phyloP scores from a whole-genome alignment of 805 yeast species.

The Phaffomyces opuntiae region DNA sequence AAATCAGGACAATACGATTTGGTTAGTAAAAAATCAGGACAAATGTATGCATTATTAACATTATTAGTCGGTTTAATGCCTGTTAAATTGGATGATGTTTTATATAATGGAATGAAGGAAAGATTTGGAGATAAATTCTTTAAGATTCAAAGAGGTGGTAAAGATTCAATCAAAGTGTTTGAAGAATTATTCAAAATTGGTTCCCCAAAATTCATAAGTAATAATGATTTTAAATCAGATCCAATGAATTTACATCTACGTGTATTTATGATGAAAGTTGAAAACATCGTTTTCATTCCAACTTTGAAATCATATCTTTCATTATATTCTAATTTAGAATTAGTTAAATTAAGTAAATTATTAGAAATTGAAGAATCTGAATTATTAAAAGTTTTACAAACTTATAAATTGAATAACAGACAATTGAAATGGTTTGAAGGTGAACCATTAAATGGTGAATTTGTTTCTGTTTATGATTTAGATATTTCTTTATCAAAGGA shows the following conservation, averaged over 20 bases:
- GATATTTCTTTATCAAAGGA: slow-evolving; percentile 37
- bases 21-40: slow-evolving; percentile 41
- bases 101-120: slow-evolving; percentile 38
- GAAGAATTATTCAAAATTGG: slow-evolving; percentile 42
- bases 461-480: slow-evolving; percentile 34
- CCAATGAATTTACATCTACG: slow-evolving; percentile 37
- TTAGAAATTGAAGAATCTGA: slow-evolving; percentile 27
- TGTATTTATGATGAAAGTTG: slow-evolving; percentile 36
- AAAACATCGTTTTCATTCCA: slow-evolving; percentile 31
- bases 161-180: slow-evolving; percentile 32
- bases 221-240: slow-evolving; percentile 26
- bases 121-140: slow-evolving; percentile 39
- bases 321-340: slow-evolving; percentile 39
- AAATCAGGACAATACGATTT: slow-evolving; percentile 38
- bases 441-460: slow-evolving; percentile 34
- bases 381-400: slow-evolving; percentile 31
- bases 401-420: slow-evolving; percentile 38
- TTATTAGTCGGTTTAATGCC: slow-evolving; percentile 40
- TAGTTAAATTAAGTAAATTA: slow-evolving; percentile 35
- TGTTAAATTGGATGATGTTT: slow-evolving; percentile 38
- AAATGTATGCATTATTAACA: slow-evolving; percentile 43
- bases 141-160: slow-evolving; percentile 36
- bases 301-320: slow-evolving; percentile 38
- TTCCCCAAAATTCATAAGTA: slow-evolving; percentile 39
- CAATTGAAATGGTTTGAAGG: slow-evolving; percentile 39